phyloP scores from a whole-genome alignment of 1,284 basidiomycete genomes.

The Fomitopsis palustris region DNA sequence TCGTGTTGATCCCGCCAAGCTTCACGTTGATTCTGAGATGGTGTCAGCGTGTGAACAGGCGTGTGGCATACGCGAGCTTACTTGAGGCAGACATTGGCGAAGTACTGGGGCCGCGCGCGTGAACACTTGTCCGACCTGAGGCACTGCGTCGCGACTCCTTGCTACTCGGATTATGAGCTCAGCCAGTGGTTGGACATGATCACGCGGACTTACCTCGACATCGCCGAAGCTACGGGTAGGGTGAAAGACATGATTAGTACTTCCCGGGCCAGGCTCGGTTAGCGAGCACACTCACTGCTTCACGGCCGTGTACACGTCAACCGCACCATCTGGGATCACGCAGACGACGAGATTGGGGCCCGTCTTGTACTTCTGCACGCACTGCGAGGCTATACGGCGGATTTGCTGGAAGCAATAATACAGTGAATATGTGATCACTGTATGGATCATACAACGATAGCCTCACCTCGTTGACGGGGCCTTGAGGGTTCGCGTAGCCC shows the following conservation, averaged over 20 bases:
- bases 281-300: conserved; percentile 58
- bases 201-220: conserved; percentile 42
- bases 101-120: conserved; percentile 68
- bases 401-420: conserved; percentile 38
- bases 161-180: conserved; percentile 31
- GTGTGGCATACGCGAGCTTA: conserved; percentile 28
- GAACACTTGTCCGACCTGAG: conserved; percentile 61
- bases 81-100: conserved; percentile 78
- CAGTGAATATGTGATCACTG: neutral
- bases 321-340: conserved; percentile 68
- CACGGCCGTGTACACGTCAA: conserved; percentile 69
- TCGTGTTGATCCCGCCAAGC: conserved; percentile 73
- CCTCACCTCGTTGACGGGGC: conserved; percentile 43
- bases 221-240: conserved; percentile 61
- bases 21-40: conserved; percentile 70
- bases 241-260: conserved; percentile 1
- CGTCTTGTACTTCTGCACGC: conserved; percentile 30
- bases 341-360: conserved; percentile 59
- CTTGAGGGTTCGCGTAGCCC: conserved; percentile 52
- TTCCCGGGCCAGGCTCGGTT: neutral
- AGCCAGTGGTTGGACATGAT: too few relatives aligned
- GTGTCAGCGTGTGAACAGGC: neutral
- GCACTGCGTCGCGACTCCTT: conserved; percentile 73
- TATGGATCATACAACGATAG: neutral
- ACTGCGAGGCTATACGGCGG: conserved; percentile 40